Evolutionary conservation across 208 protist species (phyloP).

Genomic region (Strigomonas culicis): DNA sequence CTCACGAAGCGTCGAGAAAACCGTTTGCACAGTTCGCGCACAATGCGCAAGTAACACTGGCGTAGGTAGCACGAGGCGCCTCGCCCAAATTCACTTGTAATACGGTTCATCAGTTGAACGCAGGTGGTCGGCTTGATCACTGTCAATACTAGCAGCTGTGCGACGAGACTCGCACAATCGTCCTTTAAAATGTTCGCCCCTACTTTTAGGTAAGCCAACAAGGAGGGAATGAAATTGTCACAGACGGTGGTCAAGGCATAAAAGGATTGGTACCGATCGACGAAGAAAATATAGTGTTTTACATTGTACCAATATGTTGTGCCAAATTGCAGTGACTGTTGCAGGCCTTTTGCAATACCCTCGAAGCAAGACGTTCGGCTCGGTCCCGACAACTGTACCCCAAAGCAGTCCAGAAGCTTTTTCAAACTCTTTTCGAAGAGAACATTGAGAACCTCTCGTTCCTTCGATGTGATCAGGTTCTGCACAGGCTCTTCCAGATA

Average conservation of each 20-base stretch:
- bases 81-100: conserved; percentile 83
- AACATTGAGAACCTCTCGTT: conserved; percentile 45
- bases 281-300: conserved; percentile 50
- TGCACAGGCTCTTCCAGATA: conserved; percentile 73
- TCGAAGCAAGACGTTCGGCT: conserved; percentile 53
- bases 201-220: conserved; percentile 51
- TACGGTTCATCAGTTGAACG: conserved; percentile 74
- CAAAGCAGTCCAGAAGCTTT: conserved; percentile 73
- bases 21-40: conserved; percentile 39
- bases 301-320: conserved; percentile 73
- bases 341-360: conserved; percentile 36
- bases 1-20: conserved; percentile 81
- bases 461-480: conserved; percentile 44
- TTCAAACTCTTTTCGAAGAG: conserved; percentile 55
- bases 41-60: conserved; percentile 64
- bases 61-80: conserved; percentile 65
- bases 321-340: conserved; percentile 31
- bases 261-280: conserved; percentile 48
- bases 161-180: conserved; percentile 57
- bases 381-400: conserved; percentile 25
- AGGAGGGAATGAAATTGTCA: conserved; percentile 62
- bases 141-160: conserved; percentile 49
- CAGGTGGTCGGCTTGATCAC: conserved; percentile 41
- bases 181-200: conserved; percentile 63
- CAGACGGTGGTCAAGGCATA: conserved; percentile 50